Conservation (phyloP, 176 grass and related monocot genomes). For the Leersia perrieri region DNA sequence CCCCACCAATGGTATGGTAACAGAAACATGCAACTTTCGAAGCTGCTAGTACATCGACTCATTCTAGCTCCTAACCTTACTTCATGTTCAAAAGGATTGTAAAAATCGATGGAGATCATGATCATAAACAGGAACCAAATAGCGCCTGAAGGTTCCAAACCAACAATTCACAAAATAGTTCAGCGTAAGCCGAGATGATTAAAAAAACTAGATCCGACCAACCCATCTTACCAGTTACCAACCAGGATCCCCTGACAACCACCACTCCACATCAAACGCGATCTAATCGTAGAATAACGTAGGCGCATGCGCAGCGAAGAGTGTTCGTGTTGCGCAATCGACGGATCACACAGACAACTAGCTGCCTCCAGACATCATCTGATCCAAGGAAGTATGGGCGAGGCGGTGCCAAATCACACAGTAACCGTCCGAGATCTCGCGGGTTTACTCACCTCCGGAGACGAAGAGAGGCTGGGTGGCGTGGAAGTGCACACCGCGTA, state of each 20-base stretch:
- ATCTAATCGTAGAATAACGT: not conserved
- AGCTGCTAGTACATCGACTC: not conserved
- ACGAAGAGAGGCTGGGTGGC: slow-evolving; percentile 84
- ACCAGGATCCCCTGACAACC: not conserved
- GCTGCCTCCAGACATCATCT: too few species aligned
- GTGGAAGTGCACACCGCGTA: slow-evolving; percentile 87
- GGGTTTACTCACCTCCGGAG: slow-evolving; percentile 62
- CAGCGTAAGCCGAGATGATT: not conserved
- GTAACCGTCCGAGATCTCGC: not conserved
- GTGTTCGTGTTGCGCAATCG: too few species aligned
- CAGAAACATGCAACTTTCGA: not conserved
- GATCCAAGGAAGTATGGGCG: not conserved
- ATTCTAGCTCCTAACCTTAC: not conserved
- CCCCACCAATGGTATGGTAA: not conserved
- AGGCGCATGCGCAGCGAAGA: too few species aligned
- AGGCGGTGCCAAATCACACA: too few species aligned
- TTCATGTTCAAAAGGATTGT: not conserved
- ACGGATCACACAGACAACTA: too few species aligned
- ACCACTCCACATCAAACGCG: not conserved
- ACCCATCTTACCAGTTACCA: too few species aligned
- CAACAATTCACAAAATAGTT: not conserved
- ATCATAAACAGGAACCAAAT: not conserved
- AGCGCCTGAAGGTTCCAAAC: not conserved
- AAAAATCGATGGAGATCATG: not conserved
- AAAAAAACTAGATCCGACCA: not conserved